Base-by-base conservation (phyloP, 192 early-diverging fungal genomes). In the Coemansia sp. region DNA sequence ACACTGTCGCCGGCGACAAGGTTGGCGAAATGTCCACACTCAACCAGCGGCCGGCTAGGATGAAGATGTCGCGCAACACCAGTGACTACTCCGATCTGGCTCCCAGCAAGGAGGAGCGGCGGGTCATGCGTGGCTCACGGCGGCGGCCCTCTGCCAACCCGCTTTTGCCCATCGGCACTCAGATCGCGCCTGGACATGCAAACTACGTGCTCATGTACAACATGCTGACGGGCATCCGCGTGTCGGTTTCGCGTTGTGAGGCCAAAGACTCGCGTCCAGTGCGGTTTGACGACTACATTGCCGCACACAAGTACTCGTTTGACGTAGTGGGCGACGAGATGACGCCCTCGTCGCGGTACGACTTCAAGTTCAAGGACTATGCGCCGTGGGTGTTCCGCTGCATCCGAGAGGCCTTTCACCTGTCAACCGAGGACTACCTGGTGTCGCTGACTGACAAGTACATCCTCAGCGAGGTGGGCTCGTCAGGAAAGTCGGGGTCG, bases 351-450 rank as follows among this genome's bases (percentile, higher is more conserved):
- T 91, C 94, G 17, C 89, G 90, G 61, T 98, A 98, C 84, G 96
- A 98, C 72, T 99, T 98, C 77, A 98, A 98, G 84, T 99, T 98
- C 79, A 99, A 99, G 74, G 98, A 99, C 78, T 98, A 98, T 71
- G 93, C 95, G 11, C 98, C 96, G 2, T 96, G 95, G 95, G 94
- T 96, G 8, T 99, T 99, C 74, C 90, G 95, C 33, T 79, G 88
- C 69, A 88, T 99, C 63, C 85, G 98, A 40, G 92, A 96, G 60
- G 86, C 85, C 7, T 97, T 96, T 78, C 85, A 90, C 33, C 90
- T 98, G 33, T 93, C 97, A 75, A 86, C 96, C 17, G 90, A 91
- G 23, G 96, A 99, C 66, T 99, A 99, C 74, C 75, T 98, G 77
- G 85, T 92, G 46, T 97, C 96, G 2, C 83, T 98, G 55, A 98